Percentiles rank a stretch among this genome's conserved stretches.
phyloP scores from a whole-genome alignment of 306 rosid genomes.

The Vigna reflexopilosa region DNA sequence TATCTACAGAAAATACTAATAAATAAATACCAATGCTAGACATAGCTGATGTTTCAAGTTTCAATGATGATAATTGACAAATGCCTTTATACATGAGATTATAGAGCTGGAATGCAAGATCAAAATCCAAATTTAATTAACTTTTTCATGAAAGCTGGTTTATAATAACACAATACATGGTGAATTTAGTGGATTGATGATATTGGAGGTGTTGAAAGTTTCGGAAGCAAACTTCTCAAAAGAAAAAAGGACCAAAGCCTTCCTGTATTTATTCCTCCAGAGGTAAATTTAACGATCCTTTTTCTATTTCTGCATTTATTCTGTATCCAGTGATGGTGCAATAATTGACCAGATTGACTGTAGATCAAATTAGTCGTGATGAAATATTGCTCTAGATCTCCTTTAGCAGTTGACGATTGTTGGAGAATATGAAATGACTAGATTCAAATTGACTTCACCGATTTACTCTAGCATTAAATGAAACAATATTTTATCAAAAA shows the following conservation, averaged over 20 bases:
- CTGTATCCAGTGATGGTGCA: slow-evolving; percentile 23
- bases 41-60: slow-evolving; percentile 18
- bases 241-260: slow-evolving; percentile 69
- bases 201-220: slow-evolving; percentile 83
- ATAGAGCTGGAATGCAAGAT: slow-evolving; percentile 20
- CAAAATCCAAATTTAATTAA: not conserved
- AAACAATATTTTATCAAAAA: not conserved
- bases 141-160: slow-evolving; percentile 11
- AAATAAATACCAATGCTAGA: slow-evolving; percentile 14
- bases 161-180: slow-evolving; percentile 39
- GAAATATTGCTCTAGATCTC: slow-evolving; percentile 31
- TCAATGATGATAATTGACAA: slow-evolving; percentile 29
- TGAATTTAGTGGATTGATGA: slow-evolving; percentile 82
- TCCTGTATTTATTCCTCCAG: slow-evolving; percentile 85
- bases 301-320: slow-evolving; percentile 24
- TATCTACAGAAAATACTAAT: slow-evolving; percentile 14
- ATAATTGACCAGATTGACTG: slow-evolving; percentile 32
- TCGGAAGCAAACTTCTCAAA: slow-evolving; percentile 71
- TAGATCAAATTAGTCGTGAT: slow-evolving; percentile 20
- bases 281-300: slow-evolving; percentile 56
- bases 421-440: slow-evolving; percentile 3
- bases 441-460: slow-evolving; percentile 9
- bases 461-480: slow-evolving; percentile 9
- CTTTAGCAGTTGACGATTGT: slow-evolving; percentile 20
- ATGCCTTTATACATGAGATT: slow-evolving; percentile 24